These are phyloP conservation scores for Brachypodium distachyon DNA, from an alignment of 202 grass and related monocot species.

Conservation along the genomic window DNA sequence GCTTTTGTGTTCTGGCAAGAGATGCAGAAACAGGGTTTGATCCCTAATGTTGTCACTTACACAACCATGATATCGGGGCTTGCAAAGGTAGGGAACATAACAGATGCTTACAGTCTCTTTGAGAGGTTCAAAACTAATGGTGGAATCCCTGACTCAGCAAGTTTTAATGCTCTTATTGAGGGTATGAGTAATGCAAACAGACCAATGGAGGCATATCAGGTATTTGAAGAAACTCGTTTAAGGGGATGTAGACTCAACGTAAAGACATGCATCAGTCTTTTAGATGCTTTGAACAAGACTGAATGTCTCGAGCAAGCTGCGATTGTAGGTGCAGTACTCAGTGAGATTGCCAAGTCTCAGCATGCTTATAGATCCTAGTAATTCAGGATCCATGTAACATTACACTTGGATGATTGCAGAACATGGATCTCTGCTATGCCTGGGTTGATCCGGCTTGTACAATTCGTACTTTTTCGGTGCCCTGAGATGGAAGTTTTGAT, in stretches of 20 bases:
- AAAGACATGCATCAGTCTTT: slow-evolving; percentile 76
- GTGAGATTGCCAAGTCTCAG: slow-evolving; percentile 93
- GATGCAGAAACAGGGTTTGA: slow-evolving; percentile 79
- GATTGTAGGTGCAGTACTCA: slow-evolving; percentile 88
- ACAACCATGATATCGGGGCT: slow-evolving; percentile 96
- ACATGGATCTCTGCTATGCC: not conserved
- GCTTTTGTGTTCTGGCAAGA: slow-evolving; percentile 98
- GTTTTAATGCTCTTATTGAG: slow-evolving; percentile 93
- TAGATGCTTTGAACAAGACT: slow-evolving; percentile 80
- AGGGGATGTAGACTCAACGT: slow-evolving; percentile 74
- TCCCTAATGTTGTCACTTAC: slow-evolving; percentile 81
- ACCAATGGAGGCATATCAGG: slow-evolving; percentile 62
- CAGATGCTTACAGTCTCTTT: slow-evolving; percentile 68
- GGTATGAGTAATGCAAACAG: slow-evolving; percentile 94
- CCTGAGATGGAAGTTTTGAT: not conserved
- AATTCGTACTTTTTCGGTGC: not conserved
- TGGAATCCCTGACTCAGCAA: slow-evolving; percentile 59
- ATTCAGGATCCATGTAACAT: slow-evolving; percentile 1
- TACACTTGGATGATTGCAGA: not conserved
- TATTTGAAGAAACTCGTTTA: slow-evolving; percentile 81
- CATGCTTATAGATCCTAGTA: slow-evolving; percentile 71
- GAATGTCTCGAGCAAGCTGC: slow-evolving; percentile 88
- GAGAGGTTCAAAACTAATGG: slow-evolving; percentile 83
- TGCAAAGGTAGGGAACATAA: slow-evolving; percentile 82
- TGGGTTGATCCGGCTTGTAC: not conserved